Conservation (phyloP, 352 stramenopile genomes). For the Pythium chondricola region DNA sequence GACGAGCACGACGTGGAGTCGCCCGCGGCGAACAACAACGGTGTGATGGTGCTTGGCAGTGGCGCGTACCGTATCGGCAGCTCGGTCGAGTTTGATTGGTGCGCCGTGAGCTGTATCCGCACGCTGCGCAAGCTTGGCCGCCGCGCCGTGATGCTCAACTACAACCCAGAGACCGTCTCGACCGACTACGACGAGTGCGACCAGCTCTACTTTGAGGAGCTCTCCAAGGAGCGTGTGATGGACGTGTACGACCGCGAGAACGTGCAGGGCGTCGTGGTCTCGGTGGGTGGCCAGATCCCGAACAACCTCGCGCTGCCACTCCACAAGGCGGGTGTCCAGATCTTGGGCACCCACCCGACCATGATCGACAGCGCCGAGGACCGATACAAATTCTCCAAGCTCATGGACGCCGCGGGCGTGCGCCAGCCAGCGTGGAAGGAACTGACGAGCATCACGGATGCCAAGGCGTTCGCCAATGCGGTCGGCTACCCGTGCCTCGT, state of each 20-base stretch:
- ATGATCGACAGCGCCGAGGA: conserved; percentile 98
- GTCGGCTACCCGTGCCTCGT: conserved; percentile 95
- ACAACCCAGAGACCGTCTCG: conserved; percentile 99
- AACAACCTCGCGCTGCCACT: conserved; percentile 97
- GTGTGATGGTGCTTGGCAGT: conserved; percentile 97
- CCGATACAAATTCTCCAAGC: conserved; percentile 95
- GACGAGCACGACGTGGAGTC: conserved; percentile 93
- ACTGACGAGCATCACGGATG: conserved; percentile 82
- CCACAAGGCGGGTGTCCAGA: conserved; percentile 88
- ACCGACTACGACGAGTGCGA: conserved; percentile 99
- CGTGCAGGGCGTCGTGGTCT: conserved; percentile 94
- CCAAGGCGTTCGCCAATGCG: conserved; percentile 84
- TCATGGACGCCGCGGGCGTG: conserved; percentile 93
- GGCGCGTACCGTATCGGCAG: conserved; percentile 98
- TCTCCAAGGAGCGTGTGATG: conserved; percentile 96
- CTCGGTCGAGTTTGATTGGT: conserved; percentile 99
- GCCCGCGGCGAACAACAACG: conserved; percentile 57
- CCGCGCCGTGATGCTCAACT: conserved; percentile 99
- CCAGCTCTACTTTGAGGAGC: conserved; percentile 98
- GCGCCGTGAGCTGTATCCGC: conserved; percentile 93
- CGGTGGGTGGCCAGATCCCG: conserved; percentile 97
- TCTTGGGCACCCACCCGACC: conserved; percentile 92
- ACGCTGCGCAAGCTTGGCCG: conserved; percentile 90
- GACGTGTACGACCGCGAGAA: conserved; percentile 98
- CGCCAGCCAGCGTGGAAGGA: conserved; percentile 94